Evolutionary conservation across 2,329 filamentous ascomycete species (phyloP), one percentile per base, ranked within the genome.

Genomic region (Cercospora sojina): DNA sequence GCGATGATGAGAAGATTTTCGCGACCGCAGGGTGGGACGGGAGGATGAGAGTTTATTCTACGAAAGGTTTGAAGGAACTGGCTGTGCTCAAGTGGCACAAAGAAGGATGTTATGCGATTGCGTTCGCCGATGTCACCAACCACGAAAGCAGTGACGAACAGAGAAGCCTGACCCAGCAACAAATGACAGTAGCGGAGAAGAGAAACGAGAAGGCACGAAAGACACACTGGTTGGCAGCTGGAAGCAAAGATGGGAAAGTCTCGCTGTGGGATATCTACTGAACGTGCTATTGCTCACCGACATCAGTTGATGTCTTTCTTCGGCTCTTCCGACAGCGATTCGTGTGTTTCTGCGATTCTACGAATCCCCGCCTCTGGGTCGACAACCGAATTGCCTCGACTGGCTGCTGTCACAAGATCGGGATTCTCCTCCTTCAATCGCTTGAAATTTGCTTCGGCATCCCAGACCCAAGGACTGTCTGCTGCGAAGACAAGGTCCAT

Each of bases 61-160:
- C 85, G 56, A 57, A 41, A 32, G 31, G 29, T 1, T 84, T 98
- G 83, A 91, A 90, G 74, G 93, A 98, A 78, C 79, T 98, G 10
- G 95, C 94, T 0, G 92, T 97, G 63, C 81, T 98, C 69, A 96
- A 96, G 79, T 98, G 94, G 94, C 95, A 98, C 79, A 88, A 90
- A 72, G 90, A 91, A 32, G 93, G 93, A 1, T 93, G 92, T 70
- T 97, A 95, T 79, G 87, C 91, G 3, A 85, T 91, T 18, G 89
- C 87, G 0, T 96, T 98, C 80, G 89, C 84, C 0, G 73, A 80
- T 2, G 71, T 86, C 10, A 49, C 27, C 8, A 55, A 41, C 27
- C 10, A 10, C 38, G 8, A 5, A 66, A 62, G 31, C 27, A 5
- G 3, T 49, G 38, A 13, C 20, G 29, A 49, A 32, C 64, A 53